Percentiles rank a stretch among this genome's conserved stretches.
These are phyloP conservation scores for Geotrichum europaeum DNA, from an alignment of 1,139 yeast species.

Conservation along the genomic window DNA sequence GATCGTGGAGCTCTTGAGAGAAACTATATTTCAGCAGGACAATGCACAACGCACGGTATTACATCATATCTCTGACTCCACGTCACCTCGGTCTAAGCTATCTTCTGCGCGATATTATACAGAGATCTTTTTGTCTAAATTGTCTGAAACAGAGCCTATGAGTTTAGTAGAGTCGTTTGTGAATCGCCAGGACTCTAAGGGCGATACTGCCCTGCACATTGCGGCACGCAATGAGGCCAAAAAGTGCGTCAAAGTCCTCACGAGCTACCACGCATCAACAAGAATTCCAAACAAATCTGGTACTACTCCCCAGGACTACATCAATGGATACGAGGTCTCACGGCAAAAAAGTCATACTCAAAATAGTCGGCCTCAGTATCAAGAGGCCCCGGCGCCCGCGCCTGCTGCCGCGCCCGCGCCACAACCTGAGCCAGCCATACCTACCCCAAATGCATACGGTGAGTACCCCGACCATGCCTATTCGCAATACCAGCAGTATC, in stretches of 20 bases:
- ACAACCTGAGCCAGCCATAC: background rate
- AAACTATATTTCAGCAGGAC: slow-evolving; percentile 62
- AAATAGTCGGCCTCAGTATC: background rate
- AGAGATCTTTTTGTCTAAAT: slow-evolving; percentile 66
- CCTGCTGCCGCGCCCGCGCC: slow-evolving; percentile 5
- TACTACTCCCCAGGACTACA: slow-evolving; percentile 67
- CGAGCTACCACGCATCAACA: slow-evolving; percentile 66
- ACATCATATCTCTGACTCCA: slow-evolving; percentile 74
- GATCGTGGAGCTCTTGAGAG: slow-evolving; percentile 62
- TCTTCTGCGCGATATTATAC: slow-evolving; percentile 77
- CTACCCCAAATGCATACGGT: slow-evolving; percentile 13
- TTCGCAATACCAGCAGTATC: slow-evolving; percentile 11
- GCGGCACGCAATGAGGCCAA: slow-evolving; percentile 72
- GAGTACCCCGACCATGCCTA: slow-evolving; percentile 13
- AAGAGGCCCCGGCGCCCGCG: slow-evolving; percentile 19
- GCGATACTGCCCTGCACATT: slow-evolving; percentile 84
- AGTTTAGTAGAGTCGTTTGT: slow-evolving; percentile 50
- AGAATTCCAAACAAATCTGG: slow-evolving; percentile 68
- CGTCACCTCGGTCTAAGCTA: slow-evolving; percentile 53
- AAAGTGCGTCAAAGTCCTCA: slow-evolving; percentile 64
- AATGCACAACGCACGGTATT: slow-evolving; percentile 60
- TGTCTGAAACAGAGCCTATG: slow-evolving; percentile 53
- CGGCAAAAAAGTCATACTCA: slow-evolving; percentile 5
- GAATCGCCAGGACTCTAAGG: slow-evolving; percentile 73
- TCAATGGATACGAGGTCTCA: slow-evolving; percentile 41